Base-by-base conservation (phyloP, 441 rosid genomes). In the Jatropha podagrica region DNA sequence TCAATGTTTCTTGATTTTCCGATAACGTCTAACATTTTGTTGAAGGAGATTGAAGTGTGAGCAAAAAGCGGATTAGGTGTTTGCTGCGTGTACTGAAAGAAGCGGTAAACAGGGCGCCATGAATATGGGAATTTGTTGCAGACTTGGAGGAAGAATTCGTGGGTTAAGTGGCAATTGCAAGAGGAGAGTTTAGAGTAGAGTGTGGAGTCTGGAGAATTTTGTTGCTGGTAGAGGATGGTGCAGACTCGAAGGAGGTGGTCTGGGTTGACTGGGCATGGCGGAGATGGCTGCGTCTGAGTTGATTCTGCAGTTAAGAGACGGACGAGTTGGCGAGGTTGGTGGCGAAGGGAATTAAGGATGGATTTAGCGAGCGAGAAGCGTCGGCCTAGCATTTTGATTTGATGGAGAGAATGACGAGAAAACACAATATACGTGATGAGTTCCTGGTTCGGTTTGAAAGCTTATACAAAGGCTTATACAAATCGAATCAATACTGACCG, bases 141-240 rank as follows among this genome's bases (percentile, higher is more conserved):
- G 82, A 92, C 94, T 81, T 88, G 97, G 81, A 94, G 94, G 87
- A 92, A 94, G 83, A 94, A 86, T 46, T 94, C 98, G 49, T 86
- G 90, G 32, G 83, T 61, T 1, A 61, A 4, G 65, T 61, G 65
- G n/a, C 14, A 61, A 13, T 37, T 37, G 41, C 86, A 78, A 55
- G 90, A 81, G 66, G 88, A 83, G 75, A 94, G 93, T 38, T 85
- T 85, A 11, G 87, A 74, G 81, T 83, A 78, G 86, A 91, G 96
- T 23, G 88, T 90, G 60, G 85, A 78, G 64, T 89, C 65, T 61
- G n/a, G n/a, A 37, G 65, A 61, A 76, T 83, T 49, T 59, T 92
- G 97, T 62, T 90, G 95, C 51, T 94, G 97, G 85, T 78, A 89
- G 63, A 94, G 97, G 76, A 92, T 82, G 37, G 95, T 91, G 83